Conservation (phyloP, 164 flowering plant genomes). For the Vitis rotundifolia region DNA sequence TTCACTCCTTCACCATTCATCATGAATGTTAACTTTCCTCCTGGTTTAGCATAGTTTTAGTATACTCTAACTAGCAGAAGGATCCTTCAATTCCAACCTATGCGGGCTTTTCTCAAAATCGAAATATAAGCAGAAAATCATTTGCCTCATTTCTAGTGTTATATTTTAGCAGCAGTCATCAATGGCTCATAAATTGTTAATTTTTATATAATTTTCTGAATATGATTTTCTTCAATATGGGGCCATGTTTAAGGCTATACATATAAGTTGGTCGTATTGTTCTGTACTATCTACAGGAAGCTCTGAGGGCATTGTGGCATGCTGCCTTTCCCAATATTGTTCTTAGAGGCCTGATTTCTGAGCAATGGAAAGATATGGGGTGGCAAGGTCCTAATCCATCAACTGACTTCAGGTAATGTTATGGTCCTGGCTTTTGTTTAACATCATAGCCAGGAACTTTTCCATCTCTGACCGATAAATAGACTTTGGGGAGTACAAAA, state of each 20-base stretch:
- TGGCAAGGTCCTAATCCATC: constrained; percentile 99
- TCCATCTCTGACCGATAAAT: not conserved
- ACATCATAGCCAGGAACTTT: not conserved
- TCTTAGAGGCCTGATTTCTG: constrained; percentile 78
- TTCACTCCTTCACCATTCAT: not conserved
- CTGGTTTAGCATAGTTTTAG: too few species aligned
- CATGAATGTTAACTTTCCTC: not conserved
- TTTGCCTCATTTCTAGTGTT: too few species aligned
- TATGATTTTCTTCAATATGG: not conserved
- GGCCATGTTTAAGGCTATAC: not conserved
- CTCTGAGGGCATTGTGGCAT: constrained; percentile 76
- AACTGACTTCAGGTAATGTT: constrained; percentile 87
- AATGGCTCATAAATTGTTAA: too few species aligned
- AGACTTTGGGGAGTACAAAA: not conserved
- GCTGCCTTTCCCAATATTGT: constrained; percentile 70
- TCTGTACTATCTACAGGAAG: constrained; percentile 52
- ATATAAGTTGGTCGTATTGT: not conserved
- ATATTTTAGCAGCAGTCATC: too few species aligned
- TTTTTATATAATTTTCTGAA: too few species aligned
- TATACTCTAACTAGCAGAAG: too few species aligned
- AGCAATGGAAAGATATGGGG: constrained; percentile 99
- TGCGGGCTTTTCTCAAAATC: too few species aligned
- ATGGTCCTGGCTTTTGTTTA: not conserved
- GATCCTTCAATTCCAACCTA: too few species aligned
- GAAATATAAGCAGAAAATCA: too few species aligned